A percentile compares a stretch with the other conserved stretches of the same genome.
Conservation (phyloP, 2,329 filamentous ascomycete species). For the Atkinsonella hypoxylon region DNA sequence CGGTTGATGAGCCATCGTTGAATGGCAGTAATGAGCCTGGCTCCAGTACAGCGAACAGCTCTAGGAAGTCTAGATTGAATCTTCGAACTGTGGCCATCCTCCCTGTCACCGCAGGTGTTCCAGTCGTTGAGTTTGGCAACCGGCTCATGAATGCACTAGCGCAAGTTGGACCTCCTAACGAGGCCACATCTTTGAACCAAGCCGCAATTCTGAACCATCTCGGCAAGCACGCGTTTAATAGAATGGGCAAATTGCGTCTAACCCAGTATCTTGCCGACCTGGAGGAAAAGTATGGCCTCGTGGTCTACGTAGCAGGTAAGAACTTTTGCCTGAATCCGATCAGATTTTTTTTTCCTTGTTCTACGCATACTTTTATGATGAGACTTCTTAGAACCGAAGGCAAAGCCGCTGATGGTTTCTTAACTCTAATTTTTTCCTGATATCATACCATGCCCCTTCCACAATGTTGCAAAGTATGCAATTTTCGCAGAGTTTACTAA, state of each 20-base stretch:
- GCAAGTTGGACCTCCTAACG: slow-evolving; percentile 81
- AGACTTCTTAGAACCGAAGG: slow-evolving; percentile 37
- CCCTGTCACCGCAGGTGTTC: slow-evolving; percentile 81
- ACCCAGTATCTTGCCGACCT: slow-evolving; percentile 93
- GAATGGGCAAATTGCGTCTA: slow-evolving; percentile 91
- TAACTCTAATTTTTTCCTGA: slow-evolving; percentile 63
- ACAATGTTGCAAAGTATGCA: slow-evolving; percentile 4
- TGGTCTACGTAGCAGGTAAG: slow-evolving; percentile 77
- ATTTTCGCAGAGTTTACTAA: slow-evolving; percentile 15
- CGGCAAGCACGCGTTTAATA: slow-evolving; percentile 90
- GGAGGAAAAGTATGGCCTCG: slow-evolving; percentile 92
- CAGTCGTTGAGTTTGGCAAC: slow-evolving; percentile 89
- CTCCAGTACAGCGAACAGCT: slow-evolving; percentile 37
- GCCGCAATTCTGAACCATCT: slow-evolving; percentile 89
- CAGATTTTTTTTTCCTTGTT: neutral
- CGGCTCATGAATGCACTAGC: slow-evolving; percentile 75
- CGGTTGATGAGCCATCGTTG: slow-evolving; percentile 70
- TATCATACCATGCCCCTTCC: slow-evolving; percentile 1
- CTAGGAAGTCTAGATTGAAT: slow-evolving; percentile 78
- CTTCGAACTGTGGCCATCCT: slow-evolving; percentile 85
- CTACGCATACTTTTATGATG: slow-evolving; percentile 30
- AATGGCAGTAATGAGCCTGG: slow-evolving; percentile 53
- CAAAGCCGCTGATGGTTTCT: slow-evolving; percentile 42
- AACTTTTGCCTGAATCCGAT: neutral
- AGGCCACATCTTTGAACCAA: slow-evolving; percentile 86